Base-by-base conservation (phyloP, 1,284 basidiomycete species). In the Microbotryomycetes sp. region DNA sequence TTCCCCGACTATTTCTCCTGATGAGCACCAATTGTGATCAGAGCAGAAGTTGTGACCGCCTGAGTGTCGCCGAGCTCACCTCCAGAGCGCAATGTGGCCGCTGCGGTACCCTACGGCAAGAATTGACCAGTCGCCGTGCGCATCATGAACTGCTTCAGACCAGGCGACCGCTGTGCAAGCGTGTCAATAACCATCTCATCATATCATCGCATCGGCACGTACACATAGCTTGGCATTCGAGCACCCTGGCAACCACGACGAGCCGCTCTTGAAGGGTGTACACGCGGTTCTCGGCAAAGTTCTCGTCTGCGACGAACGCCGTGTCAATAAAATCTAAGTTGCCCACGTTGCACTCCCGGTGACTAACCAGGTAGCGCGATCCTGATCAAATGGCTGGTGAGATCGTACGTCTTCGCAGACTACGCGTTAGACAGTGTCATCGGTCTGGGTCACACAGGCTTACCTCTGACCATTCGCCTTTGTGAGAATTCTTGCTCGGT, bases 21-120 rank as follows among this genome's bases (percentile, higher is more conserved):
- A n/a, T n/a, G n/a, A n/a, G n/a, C n/a, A n/a, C n/a, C n/a, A 5
- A 13, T 11, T 9, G 31, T 21, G 23, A 48, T 21, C 30, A 11
- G 23, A 54, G 27, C 11, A 26, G 9, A 27, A 35, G 24, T n/a
- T 7, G 1, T 23, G 5, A 18, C 3, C 1, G 4, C 27, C 0
- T 9, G 28, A 46, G 24, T 13, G 23, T 11, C 35, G 11, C 11
- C 0, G 23, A 18, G 41, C 62, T 24, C 2, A 64, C 62, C 62
- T 50, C 65, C 65, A 67, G 2, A 67, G 57, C 26, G 59, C 48
- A 26, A 67, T 41, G 15, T 67, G 59, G 13, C 65, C 65, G 24
- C 60, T 61, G 5, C 57, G 48, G 23, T 64, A 60, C 5, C 65
- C 62, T 16, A 67, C 53, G 0, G 65, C 62, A 23, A 67, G 50